These are phyloP conservation scores for Penicillium ucsense DNA, from an alignment of 495 filamentous ascomycete species.

Conservation along the genomic window DNA sequence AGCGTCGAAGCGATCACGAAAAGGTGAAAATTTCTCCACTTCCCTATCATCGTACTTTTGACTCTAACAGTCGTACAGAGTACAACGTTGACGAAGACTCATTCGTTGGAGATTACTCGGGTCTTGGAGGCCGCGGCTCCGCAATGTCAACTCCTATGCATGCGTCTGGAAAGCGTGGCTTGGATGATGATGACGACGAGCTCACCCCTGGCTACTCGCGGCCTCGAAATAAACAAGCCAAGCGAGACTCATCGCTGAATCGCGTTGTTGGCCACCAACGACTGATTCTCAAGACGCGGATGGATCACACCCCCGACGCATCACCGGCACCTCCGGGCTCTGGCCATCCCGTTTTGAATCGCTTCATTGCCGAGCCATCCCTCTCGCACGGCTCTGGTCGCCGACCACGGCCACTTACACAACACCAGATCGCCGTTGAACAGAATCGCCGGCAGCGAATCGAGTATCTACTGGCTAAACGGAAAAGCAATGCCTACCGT, in stretches of 20 bases:
- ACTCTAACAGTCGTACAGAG: conserved; percentile 6
- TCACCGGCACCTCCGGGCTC: conserved; percentile 42
- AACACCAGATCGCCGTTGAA: conserved; percentile 88
- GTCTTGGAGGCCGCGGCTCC: conserved; percentile 25
- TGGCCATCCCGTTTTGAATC: conserved; percentile 37
- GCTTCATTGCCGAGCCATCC: conserved; percentile 34
- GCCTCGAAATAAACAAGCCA: conserved; percentile 25
- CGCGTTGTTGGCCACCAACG: conserved; percentile 32
- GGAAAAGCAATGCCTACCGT: conserved; percentile 51
- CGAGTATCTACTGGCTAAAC: conserved; percentile 72
- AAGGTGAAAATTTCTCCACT: conserved; percentile 19
- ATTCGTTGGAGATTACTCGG: conserved; percentile 24
- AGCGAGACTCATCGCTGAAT: conserved; percentile 30
- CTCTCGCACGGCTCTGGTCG: conserved; percentile 30
- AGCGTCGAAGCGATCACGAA: conserved; percentile 47
- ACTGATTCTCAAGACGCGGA: conserved; percentile 39
- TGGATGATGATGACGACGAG: conserved; percentile 31
- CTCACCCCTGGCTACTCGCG: conserved; percentile 26
- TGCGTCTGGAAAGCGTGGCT: conserved; percentile 24
- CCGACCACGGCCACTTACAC: conserved; percentile 76
- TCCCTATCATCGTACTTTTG: too few relatives aligned
- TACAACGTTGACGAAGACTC: conserved; percentile 31
- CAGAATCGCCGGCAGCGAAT: conserved; percentile 80
- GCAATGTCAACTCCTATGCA: conserved; percentile 36
- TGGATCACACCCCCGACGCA: conserved; percentile 38